These are phyloP conservation scores for Penicillium freii DNA, from an alignment of 2,329 filamentous ascomycete species.

Conservation along the genomic window DNA sequence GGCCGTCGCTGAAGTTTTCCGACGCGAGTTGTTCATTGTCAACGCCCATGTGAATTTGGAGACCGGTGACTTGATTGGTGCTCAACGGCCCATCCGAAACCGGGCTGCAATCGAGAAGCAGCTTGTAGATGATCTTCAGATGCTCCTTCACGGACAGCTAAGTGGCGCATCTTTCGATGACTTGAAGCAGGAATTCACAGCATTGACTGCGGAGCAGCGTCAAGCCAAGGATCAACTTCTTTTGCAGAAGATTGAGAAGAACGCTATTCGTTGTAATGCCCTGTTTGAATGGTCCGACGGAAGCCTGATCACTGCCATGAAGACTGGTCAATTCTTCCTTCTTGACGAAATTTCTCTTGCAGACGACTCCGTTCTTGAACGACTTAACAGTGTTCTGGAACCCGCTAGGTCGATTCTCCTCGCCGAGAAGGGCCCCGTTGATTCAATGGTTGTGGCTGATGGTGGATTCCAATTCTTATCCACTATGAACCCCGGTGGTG, in stretches of 20 bases:
- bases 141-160: slow-evolving; percentile 40
- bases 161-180: slow-evolving; percentile 49
- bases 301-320: slow-evolving; percentile 91
- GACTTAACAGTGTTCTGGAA: slow-evolving; percentile 94
- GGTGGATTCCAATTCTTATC: slow-evolving; percentile 92
- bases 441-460: slow-evolving; percentile 73
- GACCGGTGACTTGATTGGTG: slow-evolving; percentile 94
- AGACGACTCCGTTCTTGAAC: slow-evolving; percentile 93
- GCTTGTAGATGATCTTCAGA: slow-evolving; percentile 61
- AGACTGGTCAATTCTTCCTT: slow-evolving; percentile 81
- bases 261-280: slow-evolving; percentile 68
- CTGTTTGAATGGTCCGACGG: slow-evolving; percentile 97
- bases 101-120: slow-evolving; percentile 68
- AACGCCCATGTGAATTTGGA: slow-evolving; percentile 99
- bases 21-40: slow-evolving; percentile 77
- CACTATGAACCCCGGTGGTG: slow-evolving; percentile 98
- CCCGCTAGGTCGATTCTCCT: slow-evolving; percentile 80
- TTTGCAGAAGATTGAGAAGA: slow-evolving; percentile 44
- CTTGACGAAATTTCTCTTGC: slow-evolving; percentile 97
- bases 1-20: slow-evolving; percentile 76
- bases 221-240: slow-evolving; percentile 51
- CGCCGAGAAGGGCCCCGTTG: slow-evolving; percentile 85
- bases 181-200: slow-evolving; percentile 60
- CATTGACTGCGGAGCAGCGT: slow-evolving; percentile 47
- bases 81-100: slow-evolving; percentile 87